Base-by-base conservation (phyloP, 345 rosid genomes). In the Cardamine occulta region DNA sequence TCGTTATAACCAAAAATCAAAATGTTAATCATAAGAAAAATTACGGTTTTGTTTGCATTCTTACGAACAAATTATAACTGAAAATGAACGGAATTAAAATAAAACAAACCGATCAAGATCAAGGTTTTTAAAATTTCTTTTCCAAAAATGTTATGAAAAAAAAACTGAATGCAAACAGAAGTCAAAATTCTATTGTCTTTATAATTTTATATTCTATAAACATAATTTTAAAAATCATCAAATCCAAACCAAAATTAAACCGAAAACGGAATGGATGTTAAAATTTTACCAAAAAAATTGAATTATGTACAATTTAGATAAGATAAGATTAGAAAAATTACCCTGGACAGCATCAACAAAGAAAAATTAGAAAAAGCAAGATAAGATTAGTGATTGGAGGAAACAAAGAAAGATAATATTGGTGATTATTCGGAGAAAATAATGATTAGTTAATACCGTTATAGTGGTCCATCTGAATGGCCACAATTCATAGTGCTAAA, bases 391-490 rank as follows among this genome's bases (percentile, higher is more conserved):
- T 28, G 72, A 74, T 24, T 34, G 39, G 8, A 34, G 39, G 35
- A 0, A 28, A 66, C 18, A 59, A 37, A 8, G n/a, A 13, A 35
- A 39, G 49, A 62, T 37, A 62, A 40, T 12, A 40, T 18, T 19
- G 58, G 39, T 17, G 53, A 63, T 29, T 51, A 71, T 18, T 40
- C 6, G 34, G 42, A n/a, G 48, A 53, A 35, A 44, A 23, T 17
- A 35, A 11, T 63, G 53, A 70, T 56, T 77, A 56, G 80, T 63
- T 77, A 77, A 70, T 63, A 70, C 80, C 66, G 80, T 77, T 77
- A 70, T 45, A 63, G 71, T 77, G 76, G 75, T 70, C 80, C 80
- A 77, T 47, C 5, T 45, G 32, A 54, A 44, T 61, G 64, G 54
- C 40, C 73, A 44, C 8, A 37, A 2, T 17, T 42, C 74, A 44